phyloP scores from a whole-genome alignment of 116 monocot genomes.

The Thalassia testudinum region DNA sequence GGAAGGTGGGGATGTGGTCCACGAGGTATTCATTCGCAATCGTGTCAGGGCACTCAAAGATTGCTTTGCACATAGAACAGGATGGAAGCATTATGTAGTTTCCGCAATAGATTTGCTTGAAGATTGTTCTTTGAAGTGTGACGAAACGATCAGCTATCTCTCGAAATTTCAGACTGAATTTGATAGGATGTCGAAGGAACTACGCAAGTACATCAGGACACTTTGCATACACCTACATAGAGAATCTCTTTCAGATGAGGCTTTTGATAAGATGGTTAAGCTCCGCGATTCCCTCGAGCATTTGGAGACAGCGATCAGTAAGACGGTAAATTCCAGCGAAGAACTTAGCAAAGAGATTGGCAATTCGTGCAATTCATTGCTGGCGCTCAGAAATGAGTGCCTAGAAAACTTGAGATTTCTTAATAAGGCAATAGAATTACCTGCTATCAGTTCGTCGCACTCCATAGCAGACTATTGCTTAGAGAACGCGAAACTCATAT shows the following conservation, averaged over 20 bases:
- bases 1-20: slow-evolving; percentile 10
- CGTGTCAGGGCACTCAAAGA: not conserved
- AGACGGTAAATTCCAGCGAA: not conserved
- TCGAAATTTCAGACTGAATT: not conserved
- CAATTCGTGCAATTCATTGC: not conserved
- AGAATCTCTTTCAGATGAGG: not conserved
- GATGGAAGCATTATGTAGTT: slow-evolving; percentile 32
- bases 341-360: not conserved
- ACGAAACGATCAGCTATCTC: not conserved
- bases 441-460: not conserved
- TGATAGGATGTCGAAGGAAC: not conserved
- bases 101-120: slow-evolving; percentile 20
- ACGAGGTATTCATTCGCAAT: slow-evolving; percentile 6
- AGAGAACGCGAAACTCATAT: not conserved
- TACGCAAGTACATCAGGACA: not conserved
- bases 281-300: not conserved
- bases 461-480: slow-evolving; percentile 5
- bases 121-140: not conserved
- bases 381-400: not conserved
- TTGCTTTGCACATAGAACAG: slow-evolving; percentile 20
- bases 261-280: not conserved
- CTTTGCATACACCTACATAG: slow-evolving; percentile 5
- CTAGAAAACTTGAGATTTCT: slow-evolving; percentile 7
- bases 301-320: not conserved
- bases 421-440: slow-evolving; percentile 6